phyloP scores from a whole-genome alignment of 2,329 filamentous ascomycete genomes.

The Talaromyces pinophilus region DNA sequence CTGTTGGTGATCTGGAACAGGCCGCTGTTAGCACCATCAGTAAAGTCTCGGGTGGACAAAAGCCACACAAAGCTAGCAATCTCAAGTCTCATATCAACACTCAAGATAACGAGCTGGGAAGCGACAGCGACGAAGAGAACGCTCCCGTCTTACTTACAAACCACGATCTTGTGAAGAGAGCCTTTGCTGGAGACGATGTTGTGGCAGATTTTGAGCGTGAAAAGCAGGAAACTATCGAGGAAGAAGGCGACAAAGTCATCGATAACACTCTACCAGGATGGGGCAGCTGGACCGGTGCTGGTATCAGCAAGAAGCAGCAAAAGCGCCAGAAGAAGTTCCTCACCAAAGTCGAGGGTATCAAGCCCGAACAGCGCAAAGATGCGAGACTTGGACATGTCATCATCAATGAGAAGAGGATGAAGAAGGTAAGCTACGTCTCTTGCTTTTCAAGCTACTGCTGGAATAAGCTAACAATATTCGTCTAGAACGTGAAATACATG shows the following conservation, averaged over 20 bases:
- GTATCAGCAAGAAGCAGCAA: constrained; percentile 70
- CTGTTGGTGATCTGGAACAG: constrained; percentile 24
- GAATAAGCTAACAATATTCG: constrained; percentile 21
- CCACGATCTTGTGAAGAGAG: constrained; percentile 71
- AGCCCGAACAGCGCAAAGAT: constrained; percentile 76
- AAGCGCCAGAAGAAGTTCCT: constrained; percentile 57
- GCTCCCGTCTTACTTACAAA: constrained; percentile 51
- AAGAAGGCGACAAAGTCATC: constrained; percentile 79
- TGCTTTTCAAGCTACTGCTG: constrained; percentile 13
- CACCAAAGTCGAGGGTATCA: constrained; percentile 64
- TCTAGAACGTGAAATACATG: constrained; percentile 79
- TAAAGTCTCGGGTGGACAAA: constrained; percentile 25
- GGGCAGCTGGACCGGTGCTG: constrained; percentile 88
- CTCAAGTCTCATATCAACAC: constrained; percentile 17
- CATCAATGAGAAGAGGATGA: constrained; percentile 84
- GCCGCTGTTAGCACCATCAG: constrained; percentile 26
- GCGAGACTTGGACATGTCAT: constrained; percentile 81
- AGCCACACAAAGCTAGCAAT: constrained; percentile 20
- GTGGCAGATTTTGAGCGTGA: constrained; percentile 77
- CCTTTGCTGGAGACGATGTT: constrained; percentile 87
- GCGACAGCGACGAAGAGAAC: constrained; percentile 44
- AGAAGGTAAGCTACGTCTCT: constrained; percentile 64
- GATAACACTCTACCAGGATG: constrained; percentile 90
- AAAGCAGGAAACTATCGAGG: constrained; percentile 69
- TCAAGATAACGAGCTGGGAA: constrained; percentile 46